Conservation (phyloP, 148 eudicot species). For the Arctostaphylos glauca region DNA sequence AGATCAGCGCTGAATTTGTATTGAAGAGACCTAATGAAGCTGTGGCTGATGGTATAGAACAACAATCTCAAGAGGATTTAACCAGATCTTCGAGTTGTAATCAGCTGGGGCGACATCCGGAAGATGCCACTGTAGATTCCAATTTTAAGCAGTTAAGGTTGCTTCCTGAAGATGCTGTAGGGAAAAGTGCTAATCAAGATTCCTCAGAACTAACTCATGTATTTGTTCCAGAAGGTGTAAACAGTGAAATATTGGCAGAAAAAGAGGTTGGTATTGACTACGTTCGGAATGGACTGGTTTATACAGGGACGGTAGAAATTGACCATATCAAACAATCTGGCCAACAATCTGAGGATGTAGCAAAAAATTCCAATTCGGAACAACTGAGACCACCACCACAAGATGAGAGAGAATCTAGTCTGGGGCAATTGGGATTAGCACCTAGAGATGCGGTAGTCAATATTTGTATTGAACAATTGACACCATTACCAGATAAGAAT, state of each 20-base stretch:
- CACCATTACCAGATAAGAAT: slow-evolving; percentile 12
- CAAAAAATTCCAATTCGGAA: slow-evolving; percentile 14
- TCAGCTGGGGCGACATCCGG: slow-evolving; percentile 4
- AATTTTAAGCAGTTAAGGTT: background rate
- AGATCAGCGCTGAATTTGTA: slow-evolving; percentile 18
- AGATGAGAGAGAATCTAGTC: slow-evolving; percentile 8
- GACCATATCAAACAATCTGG: slow-evolving; percentile 11
- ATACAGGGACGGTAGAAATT: slow-evolving; percentile 5
- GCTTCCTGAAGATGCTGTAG: background rate
- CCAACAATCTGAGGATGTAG: slow-evolving; percentile 20
- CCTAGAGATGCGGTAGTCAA: background rate
- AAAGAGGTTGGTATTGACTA: slow-evolving; percentile 23
- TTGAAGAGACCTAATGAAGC: slow-evolving; percentile 18
- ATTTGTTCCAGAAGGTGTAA: slow-evolving; percentile 13
- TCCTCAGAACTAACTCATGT: background rate
- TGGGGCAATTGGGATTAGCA: slow-evolving; percentile 9
- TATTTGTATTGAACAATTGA: slow-evolving; percentile 11
- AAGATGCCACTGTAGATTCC: slow-evolving; percentile 13
- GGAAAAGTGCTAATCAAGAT: slow-evolving; percentile 8
- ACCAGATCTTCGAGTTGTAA: slow-evolving; percentile 11
- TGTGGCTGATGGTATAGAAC: slow-evolving; percentile 10
- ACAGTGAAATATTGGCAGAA: slow-evolving; percentile 22
- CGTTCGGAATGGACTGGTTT: slow-evolving; percentile 19
- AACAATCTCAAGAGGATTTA: slow-evolving; percentile 8
- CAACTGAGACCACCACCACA: background rate